Conservation (phyloP, 768 basidiomycete genomes). For the Phylloporus sp. region DNA sequence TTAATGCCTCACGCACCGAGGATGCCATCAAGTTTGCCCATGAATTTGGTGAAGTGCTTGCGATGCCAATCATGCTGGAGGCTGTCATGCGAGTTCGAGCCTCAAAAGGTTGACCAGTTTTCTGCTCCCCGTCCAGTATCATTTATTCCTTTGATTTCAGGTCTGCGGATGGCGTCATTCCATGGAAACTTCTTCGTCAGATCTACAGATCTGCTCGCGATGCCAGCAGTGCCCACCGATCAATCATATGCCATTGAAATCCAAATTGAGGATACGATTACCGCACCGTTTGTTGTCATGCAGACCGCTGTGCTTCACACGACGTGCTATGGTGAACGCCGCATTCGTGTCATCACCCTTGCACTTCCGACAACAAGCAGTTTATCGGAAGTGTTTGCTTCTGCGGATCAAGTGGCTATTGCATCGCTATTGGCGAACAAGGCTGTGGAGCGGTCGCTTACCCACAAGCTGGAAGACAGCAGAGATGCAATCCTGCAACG, state of each 20-base stretch:
- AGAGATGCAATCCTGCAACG: conserved; percentile 82
- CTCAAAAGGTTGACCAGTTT: conserved; percentile 66
- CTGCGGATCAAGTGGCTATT: conserved; percentile 85
- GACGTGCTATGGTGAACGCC: conserved; percentile 87
- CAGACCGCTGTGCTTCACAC: conserved; percentile 95
- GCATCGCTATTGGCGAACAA: conserved; percentile 85
- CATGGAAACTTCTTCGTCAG: conserved; percentile 99
- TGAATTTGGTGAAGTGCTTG: conserved; percentile 90
- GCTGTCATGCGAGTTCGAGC: conserved; percentile 98
- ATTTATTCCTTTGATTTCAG: conserved; percentile 32
- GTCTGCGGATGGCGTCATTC: conserved; percentile 94
- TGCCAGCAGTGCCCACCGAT: conserved; percentile 95
- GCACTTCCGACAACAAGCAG: conserved; percentile 86
- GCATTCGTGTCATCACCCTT: conserved; percentile 86
- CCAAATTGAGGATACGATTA: conserved; percentile 92
- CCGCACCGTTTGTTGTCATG: conserved; percentile 85
- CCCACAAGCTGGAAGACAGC: conserved; percentile 85
- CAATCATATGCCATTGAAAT: conserved; percentile 95
- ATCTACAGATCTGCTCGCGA: conserved; percentile 92
- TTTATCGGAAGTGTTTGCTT: conserved; percentile 85
- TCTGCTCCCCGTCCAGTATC: not conserved
- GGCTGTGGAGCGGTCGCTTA: conserved; percentile 84
- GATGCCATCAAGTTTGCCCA: conserved; percentile 98
- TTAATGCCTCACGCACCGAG: conserved; percentile 91
- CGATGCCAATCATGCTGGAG: conserved; percentile 93